Conservation (phyloP, 345 rosid species). For the Kandelia obovata region DNA sequence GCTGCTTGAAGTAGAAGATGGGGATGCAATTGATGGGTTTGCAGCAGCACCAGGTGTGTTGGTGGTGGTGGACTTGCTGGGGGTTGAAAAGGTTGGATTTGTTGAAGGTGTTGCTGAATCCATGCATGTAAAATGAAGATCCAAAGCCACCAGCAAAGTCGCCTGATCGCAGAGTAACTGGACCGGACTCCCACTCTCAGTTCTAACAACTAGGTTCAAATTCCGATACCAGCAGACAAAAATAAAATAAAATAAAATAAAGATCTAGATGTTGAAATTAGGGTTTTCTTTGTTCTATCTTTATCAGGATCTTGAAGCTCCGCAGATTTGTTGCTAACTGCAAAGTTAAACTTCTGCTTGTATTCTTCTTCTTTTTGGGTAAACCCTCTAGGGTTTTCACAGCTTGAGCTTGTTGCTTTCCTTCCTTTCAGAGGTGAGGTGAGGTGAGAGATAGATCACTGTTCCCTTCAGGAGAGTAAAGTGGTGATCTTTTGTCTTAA, state of each 20-base stretch:
- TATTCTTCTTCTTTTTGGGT: not conserved
- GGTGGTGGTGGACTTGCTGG: not conserved
- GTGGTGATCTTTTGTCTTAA: not conserved
- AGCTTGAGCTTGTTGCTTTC: not conserved
- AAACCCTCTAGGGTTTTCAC: not conserved
- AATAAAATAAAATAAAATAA: no score
- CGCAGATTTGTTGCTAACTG: not conserved
- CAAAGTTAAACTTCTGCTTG: constrained; percentile 3
- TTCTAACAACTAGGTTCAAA: no score
- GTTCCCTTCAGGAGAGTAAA: not conserved
- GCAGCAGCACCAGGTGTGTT: not conserved
- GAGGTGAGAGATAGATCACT: not conserved
- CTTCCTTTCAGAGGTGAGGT: not conserved
- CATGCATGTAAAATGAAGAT: constrained; percentile 11
- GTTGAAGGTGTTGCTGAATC: constrained; percentile 22
- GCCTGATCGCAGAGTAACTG: no score
- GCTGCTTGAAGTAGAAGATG: constrained; percentile 31
- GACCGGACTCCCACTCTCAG: no score
- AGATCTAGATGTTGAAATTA: constrained; percentile 10
- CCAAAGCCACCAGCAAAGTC: no score
- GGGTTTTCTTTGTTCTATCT: constrained; percentile 19
- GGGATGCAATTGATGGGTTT: not conserved
- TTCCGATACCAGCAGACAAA: no score
- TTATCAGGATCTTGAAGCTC: constrained; percentile 5
- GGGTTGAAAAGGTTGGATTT: constrained; percentile 16